Conservation (phyloP, 78 protist genomes). For the Reticulomyxa filosa region DNA sequence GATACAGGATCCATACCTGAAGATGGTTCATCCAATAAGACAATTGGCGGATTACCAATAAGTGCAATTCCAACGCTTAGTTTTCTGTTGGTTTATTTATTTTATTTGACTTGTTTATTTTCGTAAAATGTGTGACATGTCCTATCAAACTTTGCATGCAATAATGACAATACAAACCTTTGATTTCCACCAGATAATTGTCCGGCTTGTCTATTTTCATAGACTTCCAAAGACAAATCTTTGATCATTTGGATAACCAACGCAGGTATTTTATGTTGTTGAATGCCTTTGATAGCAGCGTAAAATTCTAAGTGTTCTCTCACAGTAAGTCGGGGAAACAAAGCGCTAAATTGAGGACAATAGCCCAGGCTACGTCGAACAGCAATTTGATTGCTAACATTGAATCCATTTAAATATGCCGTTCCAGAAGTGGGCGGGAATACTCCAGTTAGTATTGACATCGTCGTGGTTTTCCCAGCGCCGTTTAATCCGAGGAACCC, state of each 20-base stretch:
- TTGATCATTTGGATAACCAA: not conserved
- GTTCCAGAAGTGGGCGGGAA: conserved; percentile 39
- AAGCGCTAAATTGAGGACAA: conserved; percentile 58
- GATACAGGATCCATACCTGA: conserved; percentile 38
- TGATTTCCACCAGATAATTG: conserved; percentile 49
- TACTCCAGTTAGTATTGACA: conserved; percentile 51
- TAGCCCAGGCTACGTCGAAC: conserved; percentile 52
- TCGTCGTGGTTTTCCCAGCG: conserved; percentile 56
- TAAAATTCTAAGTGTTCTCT: conserved; percentile 49
- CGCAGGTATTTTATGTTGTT: not conserved
- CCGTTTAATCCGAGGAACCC: conserved; percentile 23
- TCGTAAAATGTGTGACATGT: too few relatives aligned
- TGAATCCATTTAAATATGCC: not conserved
- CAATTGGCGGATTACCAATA: conserved; percentile 24
- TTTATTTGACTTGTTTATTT: too few relatives aligned
- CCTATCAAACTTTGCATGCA: too few relatives aligned
- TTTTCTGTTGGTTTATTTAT: conserved; percentile 50
- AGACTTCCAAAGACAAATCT: not conserved
- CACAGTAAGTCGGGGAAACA: conserved; percentile 18
- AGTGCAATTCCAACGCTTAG: conserved; percentile 51
- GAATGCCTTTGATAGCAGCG: conserved; percentile 36
- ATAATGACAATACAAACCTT: too few relatives aligned
- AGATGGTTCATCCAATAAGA: conserved; percentile 29
- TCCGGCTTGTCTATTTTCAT: not conserved
- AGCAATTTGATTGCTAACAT: not conserved